Conservation (phyloP, 495 filamentous ascomycete genomes). For the Ascodesmis nigricans region DNA sequence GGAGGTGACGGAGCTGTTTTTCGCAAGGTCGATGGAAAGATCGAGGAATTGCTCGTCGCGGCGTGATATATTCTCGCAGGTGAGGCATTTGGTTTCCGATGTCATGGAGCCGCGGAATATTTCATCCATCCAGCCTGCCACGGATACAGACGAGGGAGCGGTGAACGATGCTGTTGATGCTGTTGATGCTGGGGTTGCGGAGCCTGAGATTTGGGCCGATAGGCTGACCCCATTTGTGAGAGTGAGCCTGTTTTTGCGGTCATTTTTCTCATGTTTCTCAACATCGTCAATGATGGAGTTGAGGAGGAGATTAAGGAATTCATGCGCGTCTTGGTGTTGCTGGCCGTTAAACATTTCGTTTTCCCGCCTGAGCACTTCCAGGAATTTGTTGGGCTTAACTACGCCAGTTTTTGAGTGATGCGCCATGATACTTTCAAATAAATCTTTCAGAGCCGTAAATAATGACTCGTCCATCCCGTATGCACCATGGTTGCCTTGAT, state of each 20-base stretch:
- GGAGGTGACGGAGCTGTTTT: slow-evolving; percentile 89
- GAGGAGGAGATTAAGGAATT: slow-evolving; percentile 85
- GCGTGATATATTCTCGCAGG: slow-evolving; percentile 87
- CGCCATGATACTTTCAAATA: slow-evolving; percentile 76
- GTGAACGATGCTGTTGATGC: slow-evolving; percentile 15
- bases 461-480: slow-evolving; percentile 91
- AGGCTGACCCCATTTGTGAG: slow-evolving; percentile 25
- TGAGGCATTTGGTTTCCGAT: slow-evolving; percentile 89
- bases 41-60: slow-evolving; percentile 90
- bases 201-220: slow-evolving; percentile 25
- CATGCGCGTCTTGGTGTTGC: slow-evolving; percentile 97
- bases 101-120: slow-evolving; percentile 87
- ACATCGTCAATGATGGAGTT: slow-evolving; percentile 92
- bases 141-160: slow-evolving; percentile 22
- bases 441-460: slow-evolving; percentile 85
- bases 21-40: slow-evolving; percentile 83
- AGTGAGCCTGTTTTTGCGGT: slow-evolving; percentile 8
- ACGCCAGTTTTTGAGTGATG: slow-evolving; percentile 69
- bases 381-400: slow-evolving; percentile 75
- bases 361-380: slow-evolving; percentile 79
- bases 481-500: slow-evolving; percentile 50
- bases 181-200: slow-evolving; percentile 20
- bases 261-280: slow-evolving; percentile 33
- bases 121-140: slow-evolving; percentile 85
- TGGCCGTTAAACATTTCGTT: slow-evolving; percentile 94